These are phyloP conservation scores for Rhododendron griersonianum DNA, from an alignment of 148 eudicot species.

Conservation along the genomic window DNA sequence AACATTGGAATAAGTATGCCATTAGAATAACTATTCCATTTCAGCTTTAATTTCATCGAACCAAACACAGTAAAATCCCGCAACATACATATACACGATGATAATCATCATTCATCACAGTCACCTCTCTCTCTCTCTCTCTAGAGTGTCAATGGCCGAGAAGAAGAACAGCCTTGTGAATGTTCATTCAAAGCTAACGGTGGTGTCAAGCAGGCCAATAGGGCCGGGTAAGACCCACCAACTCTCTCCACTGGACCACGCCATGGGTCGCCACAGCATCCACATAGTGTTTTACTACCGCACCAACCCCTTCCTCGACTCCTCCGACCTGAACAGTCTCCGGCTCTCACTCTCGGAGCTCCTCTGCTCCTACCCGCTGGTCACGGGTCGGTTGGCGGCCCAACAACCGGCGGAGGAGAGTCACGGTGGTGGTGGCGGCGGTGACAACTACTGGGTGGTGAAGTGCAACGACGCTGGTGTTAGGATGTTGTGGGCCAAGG, in stretches of 20 bases:
- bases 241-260: slow-evolving; percentile 42
- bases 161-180: slow-evolving; percentile 19
- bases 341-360: slow-evolving; percentile 26
- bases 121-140: background rate
- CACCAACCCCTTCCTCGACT: slow-evolving; percentile 17
- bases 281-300: slow-evolving; percentile 46
- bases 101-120: no score
- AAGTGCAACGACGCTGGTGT: slow-evolving; percentile 61
- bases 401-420: background rate
- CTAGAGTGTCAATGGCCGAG: background rate
- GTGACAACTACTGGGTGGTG: slow-evolving; percentile 41
- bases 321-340: slow-evolving; percentile 22
- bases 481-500: slow-evolving; percentile 41
- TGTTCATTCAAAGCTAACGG: slow-evolving; percentile 41
- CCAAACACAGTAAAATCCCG: no score
- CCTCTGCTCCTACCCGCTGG: slow-evolving; percentile 39
- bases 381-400: slow-evolving; percentile 46
- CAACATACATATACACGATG: no score
- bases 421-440: background rate
- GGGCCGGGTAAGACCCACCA: slow-evolving; percentile 19
- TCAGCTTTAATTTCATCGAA: no score
- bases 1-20: no score
- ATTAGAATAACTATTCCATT: no score
- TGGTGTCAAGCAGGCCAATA: slow-evolving; percentile 48
- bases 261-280: slow-evolving; percentile 43